Conservation (phyloP, 148 eudicot genomes). For the Spergularia marina region DNA sequence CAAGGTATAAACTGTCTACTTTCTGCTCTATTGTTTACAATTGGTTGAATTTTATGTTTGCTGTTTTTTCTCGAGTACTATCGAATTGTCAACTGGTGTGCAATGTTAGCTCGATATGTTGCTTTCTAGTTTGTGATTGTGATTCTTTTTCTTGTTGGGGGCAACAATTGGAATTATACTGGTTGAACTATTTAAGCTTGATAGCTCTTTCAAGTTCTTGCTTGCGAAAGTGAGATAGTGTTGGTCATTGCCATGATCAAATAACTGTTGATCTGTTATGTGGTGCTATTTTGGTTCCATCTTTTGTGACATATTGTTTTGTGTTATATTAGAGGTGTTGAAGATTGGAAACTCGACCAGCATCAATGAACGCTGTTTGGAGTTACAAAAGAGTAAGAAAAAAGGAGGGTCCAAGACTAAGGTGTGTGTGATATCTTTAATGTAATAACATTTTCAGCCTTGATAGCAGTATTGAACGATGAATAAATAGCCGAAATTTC, state of each 20-base stretch:
- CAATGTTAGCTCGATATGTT: background rate
- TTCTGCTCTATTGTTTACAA: background rate
- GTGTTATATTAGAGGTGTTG: constrained; percentile 54
- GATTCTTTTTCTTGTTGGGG: too few species aligned
- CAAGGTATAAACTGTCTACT: constrained; percentile 45
- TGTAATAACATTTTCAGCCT: background rate
- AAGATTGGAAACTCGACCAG: constrained; percentile 62
- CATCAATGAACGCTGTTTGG: constrained; percentile 86
- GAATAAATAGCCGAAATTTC: background rate
- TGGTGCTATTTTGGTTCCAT: constrained; percentile 10
- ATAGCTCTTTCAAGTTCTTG: constrained; percentile 4
- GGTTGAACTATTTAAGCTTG: background rate
- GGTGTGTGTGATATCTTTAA: constrained; percentile 40
- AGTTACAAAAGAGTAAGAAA: constrained; percentile 85
- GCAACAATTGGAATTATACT: too few species aligned
- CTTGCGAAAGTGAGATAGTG: background rate
- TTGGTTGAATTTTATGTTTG: background rate
- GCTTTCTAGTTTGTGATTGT: background rate
- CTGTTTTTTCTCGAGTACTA: background rate
- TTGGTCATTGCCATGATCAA: background rate
- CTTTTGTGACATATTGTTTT: background rate
- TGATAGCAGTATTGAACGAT: background rate
- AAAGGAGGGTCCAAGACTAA: constrained; percentile 55
- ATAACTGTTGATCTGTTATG: background rate
- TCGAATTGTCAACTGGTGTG: background rate